Conservation (phyloP, 805 yeast species). For the Yamadazyma endophytica region DNA sequence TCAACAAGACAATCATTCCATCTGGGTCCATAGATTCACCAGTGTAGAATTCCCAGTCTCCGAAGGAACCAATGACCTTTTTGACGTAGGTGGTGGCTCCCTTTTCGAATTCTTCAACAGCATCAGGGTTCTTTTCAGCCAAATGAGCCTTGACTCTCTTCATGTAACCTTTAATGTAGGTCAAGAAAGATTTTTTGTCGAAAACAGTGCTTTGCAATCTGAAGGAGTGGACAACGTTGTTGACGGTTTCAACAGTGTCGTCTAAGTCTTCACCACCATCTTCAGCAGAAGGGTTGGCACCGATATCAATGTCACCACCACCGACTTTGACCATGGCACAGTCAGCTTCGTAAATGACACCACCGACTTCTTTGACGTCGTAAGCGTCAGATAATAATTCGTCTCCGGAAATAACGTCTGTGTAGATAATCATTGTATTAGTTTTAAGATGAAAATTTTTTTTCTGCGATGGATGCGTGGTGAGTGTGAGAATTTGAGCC, state of each 20-base stretch:
- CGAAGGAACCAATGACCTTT: conserved; percentile 92
- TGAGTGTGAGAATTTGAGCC: conserved; percentile 1
- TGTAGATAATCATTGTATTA: conserved; percentile 39
- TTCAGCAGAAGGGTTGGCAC: conserved; percentile 99
- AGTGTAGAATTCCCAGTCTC: conserved; percentile 99
- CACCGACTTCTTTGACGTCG: conserved; percentile 82
- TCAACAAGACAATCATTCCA: conserved; percentile 94
- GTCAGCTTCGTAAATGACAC: conserved; percentile 94
- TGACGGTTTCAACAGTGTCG: conserved; percentile 85
- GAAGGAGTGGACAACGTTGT: conserved; percentile 98
- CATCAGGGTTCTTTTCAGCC: conserved; percentile 86
- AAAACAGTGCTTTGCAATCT: conserved; percentile 93
- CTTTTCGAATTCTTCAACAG: conserved; percentile 86
- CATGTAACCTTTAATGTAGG: conserved; percentile 99
- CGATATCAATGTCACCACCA: conserved; percentile 94
- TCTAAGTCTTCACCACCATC: conserved; percentile 81
- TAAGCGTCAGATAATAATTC: conserved; percentile 97
- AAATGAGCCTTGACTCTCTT: conserved; percentile 89
- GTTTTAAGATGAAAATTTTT: conserved; percentile 9
- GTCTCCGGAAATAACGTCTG: conserved; percentile 88
- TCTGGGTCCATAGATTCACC: conserved; percentile 99
- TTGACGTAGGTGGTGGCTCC: conserved; percentile 96
- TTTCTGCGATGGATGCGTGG: too few species aligned
- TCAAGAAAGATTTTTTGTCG: conserved; percentile 96
- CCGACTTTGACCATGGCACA: conserved; percentile 87